Conservation (phyloP, 495 filamentous ascomycete species). For the Ascobolus immersus region DNA sequence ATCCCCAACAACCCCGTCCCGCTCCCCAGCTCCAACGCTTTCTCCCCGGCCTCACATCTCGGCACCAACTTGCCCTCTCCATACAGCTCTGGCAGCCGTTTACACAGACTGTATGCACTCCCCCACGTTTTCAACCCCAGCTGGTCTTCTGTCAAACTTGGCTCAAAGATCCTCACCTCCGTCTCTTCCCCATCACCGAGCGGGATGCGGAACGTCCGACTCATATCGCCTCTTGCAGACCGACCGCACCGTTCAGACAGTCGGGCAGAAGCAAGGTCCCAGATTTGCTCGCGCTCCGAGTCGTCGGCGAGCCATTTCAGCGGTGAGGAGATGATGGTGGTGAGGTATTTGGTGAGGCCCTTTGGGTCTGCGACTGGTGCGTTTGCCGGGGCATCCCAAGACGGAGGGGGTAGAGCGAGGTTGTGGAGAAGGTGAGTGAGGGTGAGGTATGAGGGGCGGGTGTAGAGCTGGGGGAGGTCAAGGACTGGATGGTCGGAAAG, state of each 20-base stretch:
- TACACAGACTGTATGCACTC: slow-evolving; percentile 66
- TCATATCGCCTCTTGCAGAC: slow-evolving; percentile 52
- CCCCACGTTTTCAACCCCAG: slow-evolving; percentile 86
- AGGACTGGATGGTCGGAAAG: too few relatives aligned
- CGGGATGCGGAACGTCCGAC: slow-evolving; percentile 46
- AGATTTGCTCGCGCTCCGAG: slow-evolving; percentile 42
- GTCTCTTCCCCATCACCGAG: slow-evolving; percentile 16
- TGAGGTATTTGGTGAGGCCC: slow-evolving; percentile 22
- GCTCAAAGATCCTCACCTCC: slow-evolving; percentile 64
- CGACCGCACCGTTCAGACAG: slow-evolving; percentile 67
- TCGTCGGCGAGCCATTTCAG: slow-evolving; percentile 53
- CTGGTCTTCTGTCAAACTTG: slow-evolving; percentile 60
- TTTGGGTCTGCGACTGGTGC: slow-evolving; percentile 1
- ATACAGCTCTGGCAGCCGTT: slow-evolving; percentile 28
- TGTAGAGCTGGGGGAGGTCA: slow-evolving; percentile 24
- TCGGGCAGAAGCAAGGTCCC: slow-evolving; percentile 50
- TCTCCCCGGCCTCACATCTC: slow-evolving; percentile 11
- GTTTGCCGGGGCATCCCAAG: slow-evolving; percentile 16
- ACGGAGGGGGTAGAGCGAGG: slow-evolving; percentile 18
- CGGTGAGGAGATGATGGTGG: slow-evolving; percentile 44
- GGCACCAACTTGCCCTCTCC: slow-evolving; percentile 5
- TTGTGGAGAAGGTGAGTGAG: slow-evolving; percentile 18
- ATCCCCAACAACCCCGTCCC: slow-evolving; percentile 38
- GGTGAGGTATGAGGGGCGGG: slow-evolving; percentile 16
- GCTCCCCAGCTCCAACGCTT: slow-evolving; percentile 33